phyloP scores from a whole-genome alignment of 2,329 filamentous ascomycete genomes.

The Tricladium varicosporioides region DNA sequence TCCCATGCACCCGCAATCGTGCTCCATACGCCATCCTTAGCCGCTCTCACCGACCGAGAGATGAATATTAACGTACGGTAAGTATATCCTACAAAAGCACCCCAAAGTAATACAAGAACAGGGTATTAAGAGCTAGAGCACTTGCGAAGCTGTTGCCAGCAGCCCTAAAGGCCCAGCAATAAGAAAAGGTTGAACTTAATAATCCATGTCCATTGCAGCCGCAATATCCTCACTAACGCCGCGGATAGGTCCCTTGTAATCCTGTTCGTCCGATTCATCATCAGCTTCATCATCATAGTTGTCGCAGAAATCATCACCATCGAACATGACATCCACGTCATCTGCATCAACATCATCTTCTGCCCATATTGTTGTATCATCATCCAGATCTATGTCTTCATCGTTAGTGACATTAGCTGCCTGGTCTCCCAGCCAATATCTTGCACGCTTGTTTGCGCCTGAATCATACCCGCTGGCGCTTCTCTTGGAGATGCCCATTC shows the following conservation, averaged over 20 bases:
- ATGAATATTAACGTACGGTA: background rate
- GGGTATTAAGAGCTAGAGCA: slow-evolving; percentile 13
- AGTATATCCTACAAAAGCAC: slow-evolving; percentile 19
- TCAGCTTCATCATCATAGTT: slow-evolving; percentile 35
- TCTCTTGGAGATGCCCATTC: slow-evolving; percentile 34
- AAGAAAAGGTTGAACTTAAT: slow-evolving; percentile 14
- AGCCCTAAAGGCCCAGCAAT: slow-evolving; percentile 9
- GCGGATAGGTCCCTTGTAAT: slow-evolving; percentile 46
- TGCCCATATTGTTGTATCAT: slow-evolving; percentile 40
- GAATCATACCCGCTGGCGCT: slow-evolving; percentile 36
- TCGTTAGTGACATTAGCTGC: slow-evolving; percentile 43
- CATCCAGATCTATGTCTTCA: slow-evolving; percentile 39
- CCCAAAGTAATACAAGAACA: slow-evolving; percentile 15
- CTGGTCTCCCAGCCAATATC: slow-evolving; percentile 81
- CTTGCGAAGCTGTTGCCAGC: slow-evolving; percentile 15
- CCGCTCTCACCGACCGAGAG: slow-evolving; percentile 11
- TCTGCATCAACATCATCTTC: slow-evolving; percentile 40
- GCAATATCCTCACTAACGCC: slow-evolving; percentile 63
- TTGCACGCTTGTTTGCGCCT: slow-evolving; percentile 75
- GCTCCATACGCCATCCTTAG: slow-evolving; percentile 3
- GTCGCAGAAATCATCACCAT: slow-evolving; percentile 44
- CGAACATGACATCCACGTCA: slow-evolving; percentile 45
- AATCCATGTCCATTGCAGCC: slow-evolving; percentile 59
- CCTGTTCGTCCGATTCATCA: slow-evolving; percentile 37
- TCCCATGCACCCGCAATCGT: too few species aligned